These are phyloP conservation scores for Macrolepiota fuliginosa DNA, from an alignment of 768 basidiomycete species.

Conservation along the genomic window DNA sequence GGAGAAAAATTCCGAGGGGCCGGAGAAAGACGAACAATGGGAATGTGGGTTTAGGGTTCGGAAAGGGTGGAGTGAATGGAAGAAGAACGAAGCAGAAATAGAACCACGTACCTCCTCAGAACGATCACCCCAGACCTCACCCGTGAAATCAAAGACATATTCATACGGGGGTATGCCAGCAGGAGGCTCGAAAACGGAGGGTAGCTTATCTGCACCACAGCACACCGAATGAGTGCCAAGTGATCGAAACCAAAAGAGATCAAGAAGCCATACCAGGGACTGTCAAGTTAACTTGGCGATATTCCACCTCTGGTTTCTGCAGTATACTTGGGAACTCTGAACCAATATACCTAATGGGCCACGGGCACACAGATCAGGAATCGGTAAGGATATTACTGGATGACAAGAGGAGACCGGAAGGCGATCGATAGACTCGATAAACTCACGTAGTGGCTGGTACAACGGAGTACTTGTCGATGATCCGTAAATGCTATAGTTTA, in stretches of 20 bases:
- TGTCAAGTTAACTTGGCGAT: slow-evolving; percentile 79
- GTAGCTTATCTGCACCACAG: slow-evolving; percentile 53
- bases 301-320: slow-evolving; percentile 69
- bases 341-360: slow-evolving; percentile 64
- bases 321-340: slow-evolving; percentile 70
- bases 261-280: slow-evolving; percentile 49
- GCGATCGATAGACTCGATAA: slow-evolving; percentile 12
- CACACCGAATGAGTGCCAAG: slow-evolving; percentile 3
- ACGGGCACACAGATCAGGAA: slow-evolving; percentile 3
- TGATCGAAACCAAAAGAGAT: slow-evolving; percentile 15
- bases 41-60: slow-evolving; percentile 3
- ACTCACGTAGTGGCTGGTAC: slow-evolving; percentile 32
- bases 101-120: slow-evolving; percentile 59
- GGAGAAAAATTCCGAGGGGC: background rate
- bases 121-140: slow-evolving; percentile 74
- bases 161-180: slow-evolving; percentile 67
- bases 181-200: slow-evolving; percentile 68
- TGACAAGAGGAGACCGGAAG: background rate
- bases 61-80: slow-evolving; percentile 9
- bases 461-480: slow-evolving; percentile 32
- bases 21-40: background rate
- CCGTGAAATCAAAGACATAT: slow-evolving; percentile 84
- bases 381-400: background rate
- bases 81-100: slow-evolving; percentile 1
- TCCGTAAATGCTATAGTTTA: slow-evolving; percentile 20